Conservation (phyloP, 768 basidiomycete genomes). For the Peribolospora baueri region DNA sequence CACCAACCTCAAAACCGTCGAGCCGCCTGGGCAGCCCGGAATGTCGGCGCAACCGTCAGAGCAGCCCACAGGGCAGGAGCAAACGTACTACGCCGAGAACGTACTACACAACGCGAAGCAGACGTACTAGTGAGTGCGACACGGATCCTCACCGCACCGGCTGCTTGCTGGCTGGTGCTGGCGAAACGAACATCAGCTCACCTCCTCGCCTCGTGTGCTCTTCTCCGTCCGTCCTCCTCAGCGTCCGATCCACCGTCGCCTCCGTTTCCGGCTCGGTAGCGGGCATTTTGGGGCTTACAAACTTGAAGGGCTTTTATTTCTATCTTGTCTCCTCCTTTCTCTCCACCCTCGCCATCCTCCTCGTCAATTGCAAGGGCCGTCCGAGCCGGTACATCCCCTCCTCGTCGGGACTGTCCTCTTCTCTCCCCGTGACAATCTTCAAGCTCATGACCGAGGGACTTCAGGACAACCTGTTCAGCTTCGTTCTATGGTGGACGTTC, state of each 20-base stretch:
- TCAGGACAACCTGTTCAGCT: background rate
- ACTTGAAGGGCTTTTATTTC: background rate
- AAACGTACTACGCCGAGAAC: no score
- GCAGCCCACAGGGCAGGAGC: no score
- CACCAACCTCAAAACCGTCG: no score
- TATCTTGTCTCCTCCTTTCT: constrained; percentile 1
- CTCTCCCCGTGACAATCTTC: background rate
- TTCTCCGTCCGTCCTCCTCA: no score
- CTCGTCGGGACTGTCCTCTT: background rate
- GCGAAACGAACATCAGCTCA: no score
- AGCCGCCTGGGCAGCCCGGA: no score
- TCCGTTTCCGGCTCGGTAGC: background rate
- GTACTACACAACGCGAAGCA: no score
- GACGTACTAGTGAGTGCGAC: no score
- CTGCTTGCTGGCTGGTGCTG: no score
- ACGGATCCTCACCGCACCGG: no score
- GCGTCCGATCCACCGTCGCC: background rate
- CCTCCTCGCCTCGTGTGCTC: no score
- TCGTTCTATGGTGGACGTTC: background rate
- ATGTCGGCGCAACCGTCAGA: no score
- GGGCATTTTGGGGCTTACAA: background rate
- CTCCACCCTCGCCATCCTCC: background rate
- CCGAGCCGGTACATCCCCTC: background rate
- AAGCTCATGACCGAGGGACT: background rate
- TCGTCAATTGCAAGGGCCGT: background rate